Evolutionary conservation across 371 early-diverging fungal species (phyloP).

Genomic region (Mucor saturninus): DNA sequence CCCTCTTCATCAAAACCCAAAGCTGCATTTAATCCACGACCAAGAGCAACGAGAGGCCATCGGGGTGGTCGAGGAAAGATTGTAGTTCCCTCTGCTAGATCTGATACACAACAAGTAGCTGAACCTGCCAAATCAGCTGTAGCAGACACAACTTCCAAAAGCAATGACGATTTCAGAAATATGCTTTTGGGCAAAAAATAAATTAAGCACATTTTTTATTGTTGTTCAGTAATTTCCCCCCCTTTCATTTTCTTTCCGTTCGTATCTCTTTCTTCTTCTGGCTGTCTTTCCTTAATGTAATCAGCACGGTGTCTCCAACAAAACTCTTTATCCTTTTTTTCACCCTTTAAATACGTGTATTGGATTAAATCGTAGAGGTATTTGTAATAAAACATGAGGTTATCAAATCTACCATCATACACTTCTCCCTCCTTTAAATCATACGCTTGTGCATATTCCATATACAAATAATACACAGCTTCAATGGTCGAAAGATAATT

Average conservation of each 20-base stretch:
- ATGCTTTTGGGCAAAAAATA: conserved; percentile 26
- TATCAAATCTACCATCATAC: conserved; percentile 81
- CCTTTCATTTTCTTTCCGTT: neutral
- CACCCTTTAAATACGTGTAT: conserved; percentile 56
- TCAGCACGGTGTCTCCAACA: conserved; percentile 25
- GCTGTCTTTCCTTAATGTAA: conserved; percentile 23
- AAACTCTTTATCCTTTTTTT: conserved; percentile 23
- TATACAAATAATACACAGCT: conserved; percentile 90
- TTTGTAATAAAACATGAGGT: conserved; percentile 88
- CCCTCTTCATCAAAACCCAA: neutral
- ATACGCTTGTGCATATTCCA: conserved; percentile 65
- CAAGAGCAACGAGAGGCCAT: conserved; percentile 4
- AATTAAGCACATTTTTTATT: neutral
- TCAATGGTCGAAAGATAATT: conserved; percentile 90
- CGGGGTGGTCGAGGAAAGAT: neutral
- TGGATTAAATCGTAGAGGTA: conserved; percentile 88
- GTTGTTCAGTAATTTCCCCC: neutral
- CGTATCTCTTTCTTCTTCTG: conserved; percentile 10
- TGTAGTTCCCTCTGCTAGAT: no score
- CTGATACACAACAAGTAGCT: no score
- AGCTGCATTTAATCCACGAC: conserved; percentile 4
- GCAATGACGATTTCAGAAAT: conserved; percentile 48
- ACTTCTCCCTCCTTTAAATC: conserved; percentile 26
- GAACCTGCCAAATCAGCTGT: no score
- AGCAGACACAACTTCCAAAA: conserved; percentile 13